Conservation (phyloP, 2,329 filamentous ascomycete genomes). For the Aspergillus aculeatus region DNA sequence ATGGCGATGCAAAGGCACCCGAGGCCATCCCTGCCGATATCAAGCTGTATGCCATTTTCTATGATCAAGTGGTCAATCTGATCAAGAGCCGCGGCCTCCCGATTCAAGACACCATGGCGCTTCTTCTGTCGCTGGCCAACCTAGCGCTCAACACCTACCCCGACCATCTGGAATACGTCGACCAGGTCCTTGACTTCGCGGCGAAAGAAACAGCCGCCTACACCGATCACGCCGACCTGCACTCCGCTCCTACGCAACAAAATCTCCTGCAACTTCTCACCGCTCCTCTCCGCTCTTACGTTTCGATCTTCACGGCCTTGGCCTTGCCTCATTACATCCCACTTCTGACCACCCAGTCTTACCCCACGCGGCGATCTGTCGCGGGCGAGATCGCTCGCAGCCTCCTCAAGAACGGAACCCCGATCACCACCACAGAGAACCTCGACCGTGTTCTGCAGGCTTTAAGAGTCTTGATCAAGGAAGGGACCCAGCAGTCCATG, state of each 20-base stretch:
- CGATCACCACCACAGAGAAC: conserved; percentile 73
- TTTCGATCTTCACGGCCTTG: conserved; percentile 93
- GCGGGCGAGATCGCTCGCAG: conserved; percentile 83
- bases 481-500: conserved; percentile 79
- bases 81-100: conserved; percentile 88
- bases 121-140: conserved; percentile 91
- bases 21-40: conserved; percentile 57
- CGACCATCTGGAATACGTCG: conserved; percentile 86
- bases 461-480: conserved; percentile 86
- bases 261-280: conserved; percentile 88
- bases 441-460: conserved; percentile 87
- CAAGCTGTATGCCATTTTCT: conserved; percentile 95
- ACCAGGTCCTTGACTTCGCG: conserved; percentile 88
- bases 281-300: conserved; percentile 83
- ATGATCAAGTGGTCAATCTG: conserved; percentile 89
- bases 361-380: conserved; percentile 84
- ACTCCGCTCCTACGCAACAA: conserved; percentile 81
- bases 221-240: conserved; percentile 90
- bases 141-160: conserved; percentile 96
- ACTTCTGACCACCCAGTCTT: conserved; percentile 85
- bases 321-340: conserved; percentile 90
- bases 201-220: conserved; percentile 83
- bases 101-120: conserved; percentile 90
- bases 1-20: conserved; percentile 38
- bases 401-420: conserved; percentile 77